Percentiles rank a stretch among this genome's conserved stretches.
These are phyloP conservation scores for Phylloporus sp. DNA, from an alignment of 1,284 basidiomycete species.

Conservation along the genomic window DNA sequence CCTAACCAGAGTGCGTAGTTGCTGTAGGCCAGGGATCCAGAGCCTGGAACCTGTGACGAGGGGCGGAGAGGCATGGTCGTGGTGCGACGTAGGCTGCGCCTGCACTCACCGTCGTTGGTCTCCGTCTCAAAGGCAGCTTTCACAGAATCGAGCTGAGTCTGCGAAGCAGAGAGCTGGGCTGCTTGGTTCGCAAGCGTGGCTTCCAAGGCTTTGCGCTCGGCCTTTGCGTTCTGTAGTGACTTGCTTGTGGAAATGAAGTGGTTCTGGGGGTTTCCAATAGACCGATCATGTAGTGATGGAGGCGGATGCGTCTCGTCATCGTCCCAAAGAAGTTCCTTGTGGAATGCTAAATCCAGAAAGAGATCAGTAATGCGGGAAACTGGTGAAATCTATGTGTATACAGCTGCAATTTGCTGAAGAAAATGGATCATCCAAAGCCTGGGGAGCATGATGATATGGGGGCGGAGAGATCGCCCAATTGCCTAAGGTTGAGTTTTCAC, in stretches of 20 bases:
- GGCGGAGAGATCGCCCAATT: conserved; percentile 34
- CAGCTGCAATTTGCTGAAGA: conserved; percentile 35
- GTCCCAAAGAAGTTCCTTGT: conserved; percentile 72
- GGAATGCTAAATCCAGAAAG: conserved; percentile 34
- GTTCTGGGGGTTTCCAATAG: conserved; percentile 86
- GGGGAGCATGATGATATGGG: conserved; percentile 31
- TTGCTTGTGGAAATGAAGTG: conserved; percentile 83
- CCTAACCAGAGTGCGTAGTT: conserved; percentile 36
- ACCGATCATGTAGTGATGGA: conserved; percentile 68
- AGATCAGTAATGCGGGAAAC: conserved; percentile 22
- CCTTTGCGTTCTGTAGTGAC: conserved; percentile 68
- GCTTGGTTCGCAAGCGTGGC: conserved; percentile 68
- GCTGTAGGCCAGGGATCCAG: not conserved
- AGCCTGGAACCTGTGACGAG: not conserved
- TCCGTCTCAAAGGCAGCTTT: conserved; percentile 89
- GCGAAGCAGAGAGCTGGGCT: conserved; percentile 73
- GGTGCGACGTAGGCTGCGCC: conserved; percentile 46
- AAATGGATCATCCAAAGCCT: conserved; percentile 52
- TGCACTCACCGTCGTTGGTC: conserved; percentile 93
- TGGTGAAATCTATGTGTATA: conserved; percentile 29
- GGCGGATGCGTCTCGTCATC: conserved; percentile 64
- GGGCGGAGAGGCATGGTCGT: not conserved
- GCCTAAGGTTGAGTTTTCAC: conserved; percentile 45
- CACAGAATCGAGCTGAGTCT: conserved; percentile 78
- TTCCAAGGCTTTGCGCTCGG: conserved; percentile 67